Evolutionary conservation across 192 early-diverging fungal species (phyloP).

Genomic region (Oehlia diaphana): DNA sequence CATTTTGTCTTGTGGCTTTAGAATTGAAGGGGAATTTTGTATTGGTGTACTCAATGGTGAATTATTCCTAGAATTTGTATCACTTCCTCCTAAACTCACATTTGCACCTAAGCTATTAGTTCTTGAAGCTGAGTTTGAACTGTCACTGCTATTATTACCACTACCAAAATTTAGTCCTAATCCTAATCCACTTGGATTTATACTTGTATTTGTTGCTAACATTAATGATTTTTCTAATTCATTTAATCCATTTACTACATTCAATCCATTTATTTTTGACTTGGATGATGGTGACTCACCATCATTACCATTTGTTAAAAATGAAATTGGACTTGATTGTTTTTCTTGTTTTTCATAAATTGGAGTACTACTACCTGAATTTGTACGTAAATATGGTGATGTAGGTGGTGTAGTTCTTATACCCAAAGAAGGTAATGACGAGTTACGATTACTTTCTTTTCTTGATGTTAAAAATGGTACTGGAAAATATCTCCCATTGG

Average conservation of each 20-base stretch:
- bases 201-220: background rate
- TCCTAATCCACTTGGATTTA: background rate
- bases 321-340: background rate
- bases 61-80: background rate
- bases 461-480: background rate
- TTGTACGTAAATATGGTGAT: background rate
- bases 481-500: background rate
- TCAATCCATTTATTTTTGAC: background rate
- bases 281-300: background rate
- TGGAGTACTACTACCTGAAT: background rate
- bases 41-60: slow-evolving; percentile 6
- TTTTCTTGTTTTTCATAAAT: background rate
- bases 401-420: slow-evolving; percentile 2
- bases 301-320: background rate
- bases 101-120: background rate
- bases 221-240: background rate
- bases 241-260: background rate
- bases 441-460: background rate
- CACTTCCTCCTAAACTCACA: background rate
- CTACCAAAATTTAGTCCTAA: background rate
- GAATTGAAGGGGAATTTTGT: background rate
- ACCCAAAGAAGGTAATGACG: background rate
- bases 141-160: background rate
- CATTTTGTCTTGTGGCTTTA: background rate
- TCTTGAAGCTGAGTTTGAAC: background rate